Evolutionary conservation across 2,329 filamentous ascomycete genomes (phyloP).

Genomic region (Diaporthe capsici): DNA sequence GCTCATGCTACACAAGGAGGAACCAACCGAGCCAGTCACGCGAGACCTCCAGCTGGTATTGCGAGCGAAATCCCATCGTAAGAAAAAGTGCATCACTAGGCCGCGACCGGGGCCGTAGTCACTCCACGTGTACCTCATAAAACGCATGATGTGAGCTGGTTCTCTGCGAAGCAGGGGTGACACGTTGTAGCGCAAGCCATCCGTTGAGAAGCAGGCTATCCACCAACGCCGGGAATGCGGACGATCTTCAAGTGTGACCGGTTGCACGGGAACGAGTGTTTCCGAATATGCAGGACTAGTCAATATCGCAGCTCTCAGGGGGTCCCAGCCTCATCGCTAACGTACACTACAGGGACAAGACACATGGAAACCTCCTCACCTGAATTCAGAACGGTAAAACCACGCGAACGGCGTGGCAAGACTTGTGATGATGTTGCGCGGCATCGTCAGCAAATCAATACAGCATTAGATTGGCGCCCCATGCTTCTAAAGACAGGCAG

Average conservation of each 20-base stretch:
- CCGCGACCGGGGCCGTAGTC: neutral
- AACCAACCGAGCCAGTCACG: slow-evolving; percentile 33
- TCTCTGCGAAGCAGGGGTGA: neutral
- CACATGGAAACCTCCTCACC: slow-evolving; percentile 2
- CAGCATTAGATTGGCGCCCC: neutral
- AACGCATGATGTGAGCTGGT: slow-evolving; percentile 17
- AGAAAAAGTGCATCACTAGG: neutral
- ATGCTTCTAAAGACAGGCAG: neutral
- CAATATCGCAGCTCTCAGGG: slow-evolving; percentile 19
- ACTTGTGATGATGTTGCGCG: neutral
- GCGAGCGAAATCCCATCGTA: neutral
- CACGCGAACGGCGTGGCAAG: slow-evolving; percentile 12
- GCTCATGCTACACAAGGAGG: slow-evolving; percentile 34
- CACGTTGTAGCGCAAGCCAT: neutral
- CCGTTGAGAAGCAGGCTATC: slow-evolving; percentile 20
- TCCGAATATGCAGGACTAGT: slow-evolving; percentile 25
- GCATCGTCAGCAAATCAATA: slow-evolving; percentile 15
- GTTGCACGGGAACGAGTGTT: slow-evolving; percentile 30
- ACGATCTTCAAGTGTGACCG: slow-evolving; percentile 31
- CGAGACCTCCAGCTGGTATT: slow-evolving; percentile 2
- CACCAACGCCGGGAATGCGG: slow-evolving; percentile 15
- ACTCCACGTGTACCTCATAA: neutral
- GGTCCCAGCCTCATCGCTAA: slow-evolving; percentile 5
- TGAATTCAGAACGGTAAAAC: slow-evolving; percentile 14
- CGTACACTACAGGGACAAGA: slow-evolving; percentile 13